Base-by-base conservation (phyloP, 1,139 yeast genomes). In the Taphrina communis region DNA sequence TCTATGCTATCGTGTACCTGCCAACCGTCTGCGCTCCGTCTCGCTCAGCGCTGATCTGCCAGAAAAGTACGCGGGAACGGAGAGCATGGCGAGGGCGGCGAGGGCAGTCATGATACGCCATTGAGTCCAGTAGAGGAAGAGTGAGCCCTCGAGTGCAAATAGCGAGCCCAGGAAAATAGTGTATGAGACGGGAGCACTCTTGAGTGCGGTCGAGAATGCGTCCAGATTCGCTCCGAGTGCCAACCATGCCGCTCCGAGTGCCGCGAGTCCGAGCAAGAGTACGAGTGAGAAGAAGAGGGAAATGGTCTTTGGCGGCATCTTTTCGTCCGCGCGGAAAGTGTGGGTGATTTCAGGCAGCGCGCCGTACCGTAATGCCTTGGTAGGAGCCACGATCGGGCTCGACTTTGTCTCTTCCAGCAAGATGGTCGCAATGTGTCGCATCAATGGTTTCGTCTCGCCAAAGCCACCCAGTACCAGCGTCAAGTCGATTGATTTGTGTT, bases 381-480 rank as follows among this genome's bases (percentile, higher is more conserved):
- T 44, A 7, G 61, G 46, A 1, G 69, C 58, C 19, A 48, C 44
- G 9, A 56, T 36, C 1, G 58, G 50, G 8, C 39, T n/a, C 21
- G 41, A 11, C 14, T 44, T 25, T n/a, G 50, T 42, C 21, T 55
- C 57, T 17, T 51, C 38, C 19, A 68, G 50, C 12, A 21, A 7
- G n/a, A 68, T 38, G 14, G 25, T 9, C 11, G 65, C 68, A 17
- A 68, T 44, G 19, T 55, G 52, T 44, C 62, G 46, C 41, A 35
- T 17, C 42, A 68, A 17, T 6, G 68, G 67, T 36, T 4, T 17
- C 38, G 63, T 38, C 21, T 55, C 66, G 5, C 58, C 70, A 36
- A 68, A 68, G 17, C 68, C 66, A n/a, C 70, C 70, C 35, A 68
- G 21, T 44, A 68, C 63, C 53, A 68, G 67, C 17, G 70, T 62